A percentile compares a stretch with the other conserved stretches of the same genome.
phyloP scores from a whole-genome alignment of 352 stramenopile genomes.

The Phytophthora fragariae region DNA sequence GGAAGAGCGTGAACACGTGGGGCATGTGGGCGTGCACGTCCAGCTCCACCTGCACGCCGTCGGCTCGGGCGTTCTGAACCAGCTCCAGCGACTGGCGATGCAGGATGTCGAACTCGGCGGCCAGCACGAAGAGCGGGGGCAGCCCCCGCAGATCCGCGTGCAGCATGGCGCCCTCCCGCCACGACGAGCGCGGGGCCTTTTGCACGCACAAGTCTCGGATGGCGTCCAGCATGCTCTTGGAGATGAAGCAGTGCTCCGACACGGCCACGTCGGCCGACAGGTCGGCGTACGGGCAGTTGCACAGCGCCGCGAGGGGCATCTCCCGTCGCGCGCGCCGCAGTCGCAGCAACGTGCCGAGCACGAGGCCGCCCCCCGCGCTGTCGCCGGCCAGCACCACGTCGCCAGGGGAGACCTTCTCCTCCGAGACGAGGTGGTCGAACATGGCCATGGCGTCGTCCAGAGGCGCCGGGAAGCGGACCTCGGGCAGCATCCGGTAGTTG shows the following conservation, averaged over 20 bases:
- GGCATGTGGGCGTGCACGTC: constrained; percentile 65
- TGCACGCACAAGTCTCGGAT: constrained; percentile 47
- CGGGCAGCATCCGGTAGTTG: constrained; percentile 74
- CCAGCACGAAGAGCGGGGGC: constrained; percentile 55
- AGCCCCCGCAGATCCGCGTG: constrained; percentile 51
- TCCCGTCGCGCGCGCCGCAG: constrained; percentile 31
- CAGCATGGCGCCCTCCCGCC: constrained; percentile 49
- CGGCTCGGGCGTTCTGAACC: constrained; percentile 34
- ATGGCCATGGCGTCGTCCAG: constrained; percentile 59
- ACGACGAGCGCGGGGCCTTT: constrained; percentile 22
- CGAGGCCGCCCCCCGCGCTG: constrained; percentile 60
- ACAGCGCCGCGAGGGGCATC: constrained; percentile 47
- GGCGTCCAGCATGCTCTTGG: constrained; percentile 44
- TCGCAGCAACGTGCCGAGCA: constrained; percentile 52
- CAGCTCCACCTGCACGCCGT: constrained; percentile 46
- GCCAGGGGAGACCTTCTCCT: constrained; percentile 34
- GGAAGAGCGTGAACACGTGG: constrained; percentile 70
- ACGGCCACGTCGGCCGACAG: constrained; percentile 38
- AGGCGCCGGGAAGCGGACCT: constrained; percentile 48
- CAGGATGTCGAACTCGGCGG: constrained; percentile 57
- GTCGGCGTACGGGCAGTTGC: constrained; percentile 62
- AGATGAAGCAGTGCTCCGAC: constrained; percentile 60
- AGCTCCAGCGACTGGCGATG: constrained; percentile 51
- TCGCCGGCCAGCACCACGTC: constrained; percentile 58
- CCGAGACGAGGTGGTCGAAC: constrained; percentile 50